Conservation (phyloP, 129 eudicot species). For the Cynara cardunculus region DNA sequence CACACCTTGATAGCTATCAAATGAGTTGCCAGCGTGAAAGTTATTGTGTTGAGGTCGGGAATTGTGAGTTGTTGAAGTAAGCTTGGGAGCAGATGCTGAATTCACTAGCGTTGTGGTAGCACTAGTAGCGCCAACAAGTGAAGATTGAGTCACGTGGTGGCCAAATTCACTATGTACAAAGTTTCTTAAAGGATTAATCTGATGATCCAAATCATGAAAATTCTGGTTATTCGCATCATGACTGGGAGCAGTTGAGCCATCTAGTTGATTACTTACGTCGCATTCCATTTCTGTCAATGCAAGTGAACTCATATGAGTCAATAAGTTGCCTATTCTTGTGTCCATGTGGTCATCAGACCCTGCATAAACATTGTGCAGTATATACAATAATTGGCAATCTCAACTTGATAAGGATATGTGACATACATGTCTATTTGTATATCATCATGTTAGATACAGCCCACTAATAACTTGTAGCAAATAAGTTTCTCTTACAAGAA, state of each 20-base stretch:
- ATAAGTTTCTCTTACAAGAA: constrained; percentile 3
- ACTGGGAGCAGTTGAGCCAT: constrained; percentile 29
- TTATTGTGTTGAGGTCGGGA: constrained; percentile 32
- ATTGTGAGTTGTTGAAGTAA: constrained; percentile 62
- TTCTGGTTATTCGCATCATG: constrained; percentile 37
- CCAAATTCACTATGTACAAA: constrained; percentile 66
- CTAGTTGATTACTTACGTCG: constrained; percentile 50
- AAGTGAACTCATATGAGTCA: constrained; percentile 70
- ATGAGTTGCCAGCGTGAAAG: constrained; percentile 6
- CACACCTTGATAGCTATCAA: constrained; percentile 22
- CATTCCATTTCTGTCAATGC: constrained; percentile 86
- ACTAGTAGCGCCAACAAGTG: constrained; percentile 69
- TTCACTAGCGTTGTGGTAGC: constrained; percentile 71
- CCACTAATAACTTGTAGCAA: background rate
- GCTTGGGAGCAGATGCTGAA: constrained; percentile 67
- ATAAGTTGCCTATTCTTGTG: constrained; percentile 43
- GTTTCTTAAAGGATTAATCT: constrained; percentile 48
- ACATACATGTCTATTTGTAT: constrained; percentile 6
- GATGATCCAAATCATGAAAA: constrained; percentile 41
- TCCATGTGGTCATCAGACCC: constrained; percentile 60
- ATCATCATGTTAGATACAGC: constrained; percentile 3
- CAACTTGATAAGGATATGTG: constrained; percentile 6
- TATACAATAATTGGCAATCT: constrained; percentile 36
- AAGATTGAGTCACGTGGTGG: constrained; percentile 70
- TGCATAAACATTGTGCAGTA: constrained; percentile 44